Evolutionary conservation across 495 filamentous ascomycete species (phyloP), one percentile per base, ranked within the genome.

Genomic region (Daldinia grandis): DNA sequence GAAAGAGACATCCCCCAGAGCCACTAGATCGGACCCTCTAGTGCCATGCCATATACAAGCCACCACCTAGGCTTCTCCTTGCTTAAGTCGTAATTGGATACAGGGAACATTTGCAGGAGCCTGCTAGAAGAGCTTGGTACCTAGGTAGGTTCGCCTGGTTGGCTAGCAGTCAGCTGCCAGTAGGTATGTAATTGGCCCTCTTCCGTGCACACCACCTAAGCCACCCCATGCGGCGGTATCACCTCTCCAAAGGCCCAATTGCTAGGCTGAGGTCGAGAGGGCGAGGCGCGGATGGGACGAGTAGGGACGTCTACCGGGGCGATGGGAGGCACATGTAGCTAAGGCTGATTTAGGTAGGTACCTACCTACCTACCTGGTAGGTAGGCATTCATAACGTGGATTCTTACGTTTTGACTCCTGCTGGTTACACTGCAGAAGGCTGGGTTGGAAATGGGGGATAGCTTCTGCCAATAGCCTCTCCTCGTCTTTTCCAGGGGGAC

Each of bases 391-490:
- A 27, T 57, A 25, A 27, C 10, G 10, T 44, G 17, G 14, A 4
- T 21, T 24, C 8, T 1, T 24, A 24, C 30, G 17, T 30, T 19
- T 19, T 7, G 47, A 47, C 50, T 60, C 62, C 10, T 17, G 33
- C 37, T 72, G 31, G 69, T 68, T 68, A 72, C 69, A 72, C 69
- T 0, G 30, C 69, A 68, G 44, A 33, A 50, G 33, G 40, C 56
- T 63, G 64, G 14, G 28, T 17, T 49, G 53, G 3, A 38, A 15
- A 35, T 25, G 40, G 28, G 17, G 27, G 28, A 54, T 15, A 33
- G 4, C 9, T 17, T 35, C 15, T 47, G 25, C 49, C 56, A 54
- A 33, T 14, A 59, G 28, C 53, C 42, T 50, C 19, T 38, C 25
- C 17, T 28, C 7, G 5, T 27, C 12, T 21, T 8, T 15, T 24